A percentile compares a stretch with the other conserved stretches of the same genome.
phyloP scores from a whole-genome alignment of 306 rosid species.

The Argentina anserina region DNA sequence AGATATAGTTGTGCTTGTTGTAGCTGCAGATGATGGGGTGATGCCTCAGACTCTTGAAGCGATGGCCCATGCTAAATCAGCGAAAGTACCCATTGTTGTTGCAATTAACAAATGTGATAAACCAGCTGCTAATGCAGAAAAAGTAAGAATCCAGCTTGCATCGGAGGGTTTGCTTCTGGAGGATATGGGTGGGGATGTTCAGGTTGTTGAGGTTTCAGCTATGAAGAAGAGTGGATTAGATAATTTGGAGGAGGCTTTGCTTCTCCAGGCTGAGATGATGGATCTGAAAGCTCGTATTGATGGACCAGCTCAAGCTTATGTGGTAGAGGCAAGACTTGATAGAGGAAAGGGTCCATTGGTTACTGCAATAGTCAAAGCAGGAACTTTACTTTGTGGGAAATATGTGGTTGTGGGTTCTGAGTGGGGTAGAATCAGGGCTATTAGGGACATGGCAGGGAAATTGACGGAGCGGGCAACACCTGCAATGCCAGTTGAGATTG shows the following conservation, averaged over 20 bases:
- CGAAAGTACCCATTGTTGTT: conserved; percentile 86
- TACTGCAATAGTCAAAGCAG: conserved; percentile 93
- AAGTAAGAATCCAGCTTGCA: conserved; percentile 84
- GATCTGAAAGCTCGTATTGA: conserved; percentile 86
- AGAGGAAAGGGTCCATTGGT: conserved; percentile 86
- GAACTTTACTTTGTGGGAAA: conserved; percentile 77
- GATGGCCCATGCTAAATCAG: conserved; percentile 83
- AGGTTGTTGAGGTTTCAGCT: conserved; percentile 88
- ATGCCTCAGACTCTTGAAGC: conserved; percentile 99
- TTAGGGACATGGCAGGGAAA: conserved; percentile 64
- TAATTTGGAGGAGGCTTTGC: conserved; percentile 74
- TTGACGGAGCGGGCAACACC: conserved; percentile 73
- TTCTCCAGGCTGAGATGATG: conserved; percentile 96
- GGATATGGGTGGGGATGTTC: conserved; percentile 97
- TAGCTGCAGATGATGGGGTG: conserved; percentile 97
- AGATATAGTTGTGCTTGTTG: conserved; percentile 87
- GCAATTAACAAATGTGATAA: conserved; percentile 97
- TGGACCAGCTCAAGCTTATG: conserved; percentile 98
- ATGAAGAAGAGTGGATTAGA: conserved; percentile 72
- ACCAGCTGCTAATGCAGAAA: conserved; percentile 91
- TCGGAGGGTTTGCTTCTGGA: conserved; percentile 88
- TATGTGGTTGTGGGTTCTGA: conserved; percentile 85
- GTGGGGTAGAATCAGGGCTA: conserved; percentile 93
- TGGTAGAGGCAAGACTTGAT: conserved; percentile 97
- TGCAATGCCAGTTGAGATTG: conserved; percentile 93